Conservation (phyloP, 1,284 basidiomycete species). For the Thecaphora thlaspeos region DNA sequence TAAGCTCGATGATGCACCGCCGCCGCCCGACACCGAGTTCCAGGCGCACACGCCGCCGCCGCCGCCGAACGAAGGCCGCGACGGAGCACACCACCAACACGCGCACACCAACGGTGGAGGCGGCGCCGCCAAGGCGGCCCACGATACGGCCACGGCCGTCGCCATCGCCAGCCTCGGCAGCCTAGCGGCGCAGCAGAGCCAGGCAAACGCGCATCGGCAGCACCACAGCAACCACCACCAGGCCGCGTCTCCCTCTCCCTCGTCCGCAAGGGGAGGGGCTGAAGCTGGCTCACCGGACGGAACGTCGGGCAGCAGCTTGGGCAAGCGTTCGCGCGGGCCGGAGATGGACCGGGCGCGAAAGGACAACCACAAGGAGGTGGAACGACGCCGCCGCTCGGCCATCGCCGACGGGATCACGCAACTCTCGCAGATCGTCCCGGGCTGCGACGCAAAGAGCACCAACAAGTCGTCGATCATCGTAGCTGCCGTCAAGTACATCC, state of each 20-base stretch:
- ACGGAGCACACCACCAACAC: slow-evolving; percentile 8
- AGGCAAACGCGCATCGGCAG: neutral
- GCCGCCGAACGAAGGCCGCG: slow-evolving; percentile 2
- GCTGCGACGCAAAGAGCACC: slow-evolving; percentile 71
- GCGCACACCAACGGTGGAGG: slow-evolving; percentile 4
- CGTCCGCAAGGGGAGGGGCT: neutral
- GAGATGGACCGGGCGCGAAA: slow-evolving; percentile 50
- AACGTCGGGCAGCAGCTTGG: slow-evolving; percentile 3
- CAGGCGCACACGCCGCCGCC: slow-evolving; percentile 4
- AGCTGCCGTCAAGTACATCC: slow-evolving; percentile 82
- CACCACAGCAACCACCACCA: slow-evolving; percentile 13
- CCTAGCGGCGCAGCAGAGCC: slow-evolving; percentile 17
- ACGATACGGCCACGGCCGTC: slow-evolving; percentile 42
- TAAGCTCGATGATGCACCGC: slow-evolving; percentile 21
- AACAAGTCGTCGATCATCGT: slow-evolving; percentile 81
- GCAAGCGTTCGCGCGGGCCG: slow-evolving; percentile 37
- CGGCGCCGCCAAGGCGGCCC: slow-evolving; percentile 7
- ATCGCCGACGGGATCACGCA: slow-evolving; percentile 96
- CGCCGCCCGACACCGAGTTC: slow-evolving; percentile 27
- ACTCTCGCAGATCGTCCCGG: slow-evolving; percentile 80
- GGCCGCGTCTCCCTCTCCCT: slow-evolving; percentile 6
- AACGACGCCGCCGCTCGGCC: slow-evolving; percentile 84
- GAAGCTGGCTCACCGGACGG: neutral
- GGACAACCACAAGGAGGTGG: slow-evolving; percentile 76
- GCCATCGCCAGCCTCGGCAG: slow-evolving; percentile 47